Evolutionary conservation across 805 yeast species (phyloP).

Genomic region (Groenewaldozyma tartarivorans): DNA sequence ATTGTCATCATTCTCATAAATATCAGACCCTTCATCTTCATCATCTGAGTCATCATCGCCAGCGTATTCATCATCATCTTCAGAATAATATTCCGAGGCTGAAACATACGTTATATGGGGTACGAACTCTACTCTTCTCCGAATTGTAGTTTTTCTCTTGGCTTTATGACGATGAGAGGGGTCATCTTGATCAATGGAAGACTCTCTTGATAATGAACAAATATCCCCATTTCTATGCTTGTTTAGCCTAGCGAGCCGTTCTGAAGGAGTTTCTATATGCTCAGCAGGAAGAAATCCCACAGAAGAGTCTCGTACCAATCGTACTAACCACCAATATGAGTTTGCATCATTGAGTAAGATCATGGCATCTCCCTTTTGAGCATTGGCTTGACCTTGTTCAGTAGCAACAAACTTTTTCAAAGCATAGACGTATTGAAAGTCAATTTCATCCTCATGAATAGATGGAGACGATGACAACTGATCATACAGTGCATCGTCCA

Average conservation of each 20-base stretch:
- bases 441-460: constrained; percentile 45
- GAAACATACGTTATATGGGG: constrained; percentile 16
- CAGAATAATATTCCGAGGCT: constrained; percentile 21
- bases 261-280: constrained; percentile 82
- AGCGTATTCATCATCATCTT: constrained; percentile 18
- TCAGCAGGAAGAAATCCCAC: constrained; percentile 98
- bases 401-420: constrained; percentile 83
- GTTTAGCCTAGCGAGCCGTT: constrained; percentile 82
- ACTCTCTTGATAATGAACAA: neutral
- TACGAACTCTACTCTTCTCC: constrained; percentile 15
- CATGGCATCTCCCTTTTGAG: constrained; percentile 74
- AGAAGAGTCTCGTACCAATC: constrained; percentile 45
- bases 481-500: constrained; percentile 23
- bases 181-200: neutral
- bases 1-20: constrained; percentile 4
- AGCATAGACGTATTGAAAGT: constrained; percentile 78
- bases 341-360: constrained; percentile 77
- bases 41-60: constrained; percentile 12
- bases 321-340: constrained; percentile 94
- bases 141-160: constrained; percentile 8
- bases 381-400: constrained; percentile 82
- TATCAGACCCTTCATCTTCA: constrained; percentile 7
- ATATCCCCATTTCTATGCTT: constrained; percentile 81
- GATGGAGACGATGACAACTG: constrained; percentile 62
- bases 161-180: constrained; percentile 11